A percentile compares a stretch with the other conserved stretches of the same genome.
Conservation (phyloP, 768 basidiomycete species). For the Boletus reticulatus region DNA sequence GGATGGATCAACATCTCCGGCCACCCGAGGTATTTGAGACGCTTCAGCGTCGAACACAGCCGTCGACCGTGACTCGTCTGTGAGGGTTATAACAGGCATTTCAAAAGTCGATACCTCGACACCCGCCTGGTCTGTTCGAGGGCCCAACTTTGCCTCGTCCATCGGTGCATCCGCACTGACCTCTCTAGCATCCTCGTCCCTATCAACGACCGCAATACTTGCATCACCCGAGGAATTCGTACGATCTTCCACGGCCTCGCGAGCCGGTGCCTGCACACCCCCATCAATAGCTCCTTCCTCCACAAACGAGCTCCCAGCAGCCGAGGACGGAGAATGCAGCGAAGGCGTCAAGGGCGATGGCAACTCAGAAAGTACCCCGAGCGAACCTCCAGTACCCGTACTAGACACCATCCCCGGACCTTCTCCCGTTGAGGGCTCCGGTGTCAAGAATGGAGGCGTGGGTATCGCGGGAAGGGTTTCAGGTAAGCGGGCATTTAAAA, state of each 20-base stretch:
- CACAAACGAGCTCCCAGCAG: not conserved
- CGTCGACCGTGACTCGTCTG: not conserved
- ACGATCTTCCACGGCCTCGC: not conserved
- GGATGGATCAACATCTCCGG: not conserved
- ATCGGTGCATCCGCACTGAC: not conserved
- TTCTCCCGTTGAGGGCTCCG: not conserved
- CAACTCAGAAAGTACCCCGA: not conserved
- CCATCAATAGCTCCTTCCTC: not conserved
- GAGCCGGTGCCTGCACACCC: not conserved
- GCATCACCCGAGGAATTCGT: not conserved
- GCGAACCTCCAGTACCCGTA: not conserved
- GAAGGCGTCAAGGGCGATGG: constrained; percentile 5
- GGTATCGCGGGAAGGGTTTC: not conserved
- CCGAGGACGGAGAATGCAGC: not conserved
- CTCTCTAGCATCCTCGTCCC: not conserved
- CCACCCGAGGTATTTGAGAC: not conserved
- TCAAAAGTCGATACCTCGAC: not conserved
- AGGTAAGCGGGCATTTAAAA: not conserved
- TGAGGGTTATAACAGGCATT: not conserved
- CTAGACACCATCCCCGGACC: not conserved
- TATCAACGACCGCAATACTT: not conserved
- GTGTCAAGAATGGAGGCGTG: constrained; percentile 2
- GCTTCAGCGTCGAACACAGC: not conserved
- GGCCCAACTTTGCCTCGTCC: not conserved
- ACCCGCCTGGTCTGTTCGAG: not conserved